Conservation (phyloP, 1,284 basidiomycete species). For the Cutaneotrichosporon daszewskae region DNA sequence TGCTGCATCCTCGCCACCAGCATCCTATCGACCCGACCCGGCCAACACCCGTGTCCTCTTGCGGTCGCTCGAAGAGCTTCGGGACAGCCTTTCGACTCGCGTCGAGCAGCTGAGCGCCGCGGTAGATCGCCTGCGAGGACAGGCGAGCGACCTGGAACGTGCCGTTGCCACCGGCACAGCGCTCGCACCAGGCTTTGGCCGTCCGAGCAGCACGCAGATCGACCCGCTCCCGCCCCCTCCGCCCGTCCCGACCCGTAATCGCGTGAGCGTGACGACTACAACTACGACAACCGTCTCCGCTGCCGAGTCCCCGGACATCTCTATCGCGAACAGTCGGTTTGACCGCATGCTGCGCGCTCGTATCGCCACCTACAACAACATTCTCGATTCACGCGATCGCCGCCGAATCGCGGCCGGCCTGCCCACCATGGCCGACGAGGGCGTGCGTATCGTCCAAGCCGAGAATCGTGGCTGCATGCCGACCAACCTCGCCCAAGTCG, state of each 20-base stretch:
- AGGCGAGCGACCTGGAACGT: constrained; percentile 27
- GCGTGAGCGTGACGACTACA: neutral
- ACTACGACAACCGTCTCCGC: neutral
- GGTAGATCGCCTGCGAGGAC: constrained; percentile 26
- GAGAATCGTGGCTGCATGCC: constrained; percentile 4
- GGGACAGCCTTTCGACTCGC: constrained; percentile 23
- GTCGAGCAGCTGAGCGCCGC: constrained; percentile 28
- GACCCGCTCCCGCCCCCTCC: constrained; percentile 2
- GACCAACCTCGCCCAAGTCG: constrained; percentile 11
- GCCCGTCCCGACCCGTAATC: neutral
- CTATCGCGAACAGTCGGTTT: no score
- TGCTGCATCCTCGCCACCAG: neutral
- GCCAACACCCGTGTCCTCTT: constrained; percentile 19
- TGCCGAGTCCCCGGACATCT: no score
- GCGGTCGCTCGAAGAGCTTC: constrained; percentile 28
- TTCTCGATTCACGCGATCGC: no score
- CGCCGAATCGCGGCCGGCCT: no score
- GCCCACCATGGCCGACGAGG: no score
- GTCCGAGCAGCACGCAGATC: constrained; percentile 1
- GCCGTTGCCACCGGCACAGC: constrained; percentile 10
- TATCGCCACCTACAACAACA: no score
- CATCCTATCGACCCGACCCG: constrained; percentile 7
- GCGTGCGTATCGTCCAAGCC: neutral
- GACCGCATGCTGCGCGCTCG: no score
- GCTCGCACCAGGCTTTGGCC: constrained; percentile 9